phyloP scores from a whole-genome alignment of 2,329 filamentous ascomycete species.

The Dryadomyces quercivorus region DNA sequence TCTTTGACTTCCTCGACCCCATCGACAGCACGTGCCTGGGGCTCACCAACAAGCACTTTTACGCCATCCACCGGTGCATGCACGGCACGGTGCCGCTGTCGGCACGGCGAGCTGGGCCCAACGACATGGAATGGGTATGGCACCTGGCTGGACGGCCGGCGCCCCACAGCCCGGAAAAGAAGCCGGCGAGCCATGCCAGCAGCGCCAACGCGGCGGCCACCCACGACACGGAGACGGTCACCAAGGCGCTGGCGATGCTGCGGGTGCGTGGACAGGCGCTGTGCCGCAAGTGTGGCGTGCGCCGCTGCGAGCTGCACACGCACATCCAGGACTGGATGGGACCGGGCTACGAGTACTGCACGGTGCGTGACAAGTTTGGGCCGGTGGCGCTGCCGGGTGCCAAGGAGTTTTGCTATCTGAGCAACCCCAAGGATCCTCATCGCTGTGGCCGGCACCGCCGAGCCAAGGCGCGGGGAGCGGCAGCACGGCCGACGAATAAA shows the following conservation, averaged over 20 bases:
- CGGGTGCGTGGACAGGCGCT: slow-evolving; percentile 46
- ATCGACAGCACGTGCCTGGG: slow-evolving; percentile 53
- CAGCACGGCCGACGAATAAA: neutral
- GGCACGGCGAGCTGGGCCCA: slow-evolving; percentile 45
- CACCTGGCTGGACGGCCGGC: slow-evolving; percentile 32
- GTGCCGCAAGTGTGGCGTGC: slow-evolving; percentile 49
- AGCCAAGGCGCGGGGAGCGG: slow-evolving; percentile 16
- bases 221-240: slow-evolving; percentile 5
- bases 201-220: neutral
- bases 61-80: slow-evolving; percentile 44
- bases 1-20: slow-evolving; percentile 51
- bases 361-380: slow-evolving; percentile 45
- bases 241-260: slow-evolving; percentile 28
- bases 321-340: slow-evolving; percentile 51
- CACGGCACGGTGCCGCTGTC: slow-evolving; percentile 44
- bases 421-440: slow-evolving; percentile 44
- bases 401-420: slow-evolving; percentile 43
- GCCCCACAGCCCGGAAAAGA: neutral
- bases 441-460: slow-evolving; percentile 44
- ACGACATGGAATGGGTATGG: slow-evolving; percentile 54
- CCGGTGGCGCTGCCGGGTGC: slow-evolving; percentile 31
- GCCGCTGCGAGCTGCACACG: slow-evolving; percentile 49
- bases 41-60: slow-evolving; percentile 44
- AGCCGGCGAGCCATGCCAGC: neutral
- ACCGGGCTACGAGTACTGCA: slow-evolving; percentile 44